These are phyloP conservation scores for Biancaea sappan DNA, from an alignment of 306 rosid genomes.

Conservation along the genomic window DNA sequence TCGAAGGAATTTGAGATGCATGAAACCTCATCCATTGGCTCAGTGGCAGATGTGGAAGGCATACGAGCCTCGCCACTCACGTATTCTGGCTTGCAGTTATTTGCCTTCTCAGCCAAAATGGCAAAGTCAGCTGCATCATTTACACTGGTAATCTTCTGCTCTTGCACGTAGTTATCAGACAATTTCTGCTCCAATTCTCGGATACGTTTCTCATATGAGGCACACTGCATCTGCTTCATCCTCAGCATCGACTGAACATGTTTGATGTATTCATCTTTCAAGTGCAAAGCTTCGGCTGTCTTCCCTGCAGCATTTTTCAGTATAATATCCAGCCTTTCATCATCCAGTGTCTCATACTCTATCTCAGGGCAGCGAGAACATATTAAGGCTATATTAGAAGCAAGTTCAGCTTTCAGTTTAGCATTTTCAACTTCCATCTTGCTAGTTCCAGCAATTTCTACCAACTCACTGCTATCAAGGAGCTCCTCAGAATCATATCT, in stretches of 20 bases:
- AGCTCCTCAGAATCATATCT: constrained; percentile 63
- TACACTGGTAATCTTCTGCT: constrained; percentile 59
- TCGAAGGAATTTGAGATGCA: constrained; percentile 83
- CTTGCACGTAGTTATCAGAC: constrained; percentile 72
- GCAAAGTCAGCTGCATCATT: constrained; percentile 52
- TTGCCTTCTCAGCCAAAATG: constrained; percentile 55
- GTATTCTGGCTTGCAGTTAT: constrained; percentile 52
- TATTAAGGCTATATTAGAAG: constrained; percentile 74
- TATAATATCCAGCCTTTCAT: constrained; percentile 61
- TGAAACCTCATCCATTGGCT: constrained; percentile 97
- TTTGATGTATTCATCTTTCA: constrained; percentile 83
- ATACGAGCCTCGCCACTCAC: constrained; percentile 49
- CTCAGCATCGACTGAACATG: constrained; percentile 81
- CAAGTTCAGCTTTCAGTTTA: constrained; percentile 97
- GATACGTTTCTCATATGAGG: constrained; percentile 87
- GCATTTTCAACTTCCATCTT: constrained; percentile 98
- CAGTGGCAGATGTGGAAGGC: constrained; percentile 62
- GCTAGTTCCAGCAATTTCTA: constrained; percentile 95
- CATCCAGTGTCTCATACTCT: constrained; percentile 70
- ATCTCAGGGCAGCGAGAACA: constrained; percentile 72
- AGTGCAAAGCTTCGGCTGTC: constrained; percentile 89
- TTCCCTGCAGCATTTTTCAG: constrained; percentile 76
- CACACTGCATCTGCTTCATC: constrained; percentile 78
- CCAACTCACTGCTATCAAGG: constrained; percentile 71
- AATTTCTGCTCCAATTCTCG: constrained; percentile 91